Percentiles rank a stretch among this genome's conserved stretches.
These are phyloP conservation scores for Amoebophrya sp. DNA, from an alignment of 169 alveolate genomes.

Conservation along the genomic window DNA sequence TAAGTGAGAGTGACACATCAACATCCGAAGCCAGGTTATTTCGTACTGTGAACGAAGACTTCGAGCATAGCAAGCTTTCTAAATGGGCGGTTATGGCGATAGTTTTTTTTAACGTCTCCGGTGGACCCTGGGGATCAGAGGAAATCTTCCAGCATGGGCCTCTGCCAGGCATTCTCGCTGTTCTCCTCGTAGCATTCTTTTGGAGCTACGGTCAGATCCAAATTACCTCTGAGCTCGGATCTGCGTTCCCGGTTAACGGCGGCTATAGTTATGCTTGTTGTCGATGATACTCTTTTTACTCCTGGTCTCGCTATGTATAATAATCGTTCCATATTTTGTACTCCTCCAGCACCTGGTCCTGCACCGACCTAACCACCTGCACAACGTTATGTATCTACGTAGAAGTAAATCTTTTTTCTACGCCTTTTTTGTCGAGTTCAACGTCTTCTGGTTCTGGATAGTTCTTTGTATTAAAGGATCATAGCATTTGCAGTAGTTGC, in stretches of 20 bases:
- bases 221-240: conserved; percentile 26
- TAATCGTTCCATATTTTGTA: too few species aligned
- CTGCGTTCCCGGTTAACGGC: conserved; percentile 33
- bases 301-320: too few species aligned
- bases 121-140: conserved; percentile 34
- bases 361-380: too few species aligned
- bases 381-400: too few species aligned
- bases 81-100: conserved; percentile 32
- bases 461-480: too few species aligned
- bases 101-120: conserved; percentile 36
- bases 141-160: conserved; percentile 34
- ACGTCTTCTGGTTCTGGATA: too few species aligned
- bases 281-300: too few species aligned
- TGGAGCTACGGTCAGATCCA: not conserved
- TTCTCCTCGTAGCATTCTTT: not conserved
- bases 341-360: too few species aligned
- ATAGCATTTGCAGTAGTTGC: too few species aligned
- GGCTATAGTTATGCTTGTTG: too few species aligned
- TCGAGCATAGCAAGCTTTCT: not conserved
- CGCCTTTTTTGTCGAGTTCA: too few species aligned
- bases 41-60: not conserved
- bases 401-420: too few species aligned
- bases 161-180: not conserved
- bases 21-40: not conserved
- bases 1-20: not conserved